phyloP scores from a whole-genome alignment of 108 stramenopile species.

The Nannochloropsis granulata region DNA sequence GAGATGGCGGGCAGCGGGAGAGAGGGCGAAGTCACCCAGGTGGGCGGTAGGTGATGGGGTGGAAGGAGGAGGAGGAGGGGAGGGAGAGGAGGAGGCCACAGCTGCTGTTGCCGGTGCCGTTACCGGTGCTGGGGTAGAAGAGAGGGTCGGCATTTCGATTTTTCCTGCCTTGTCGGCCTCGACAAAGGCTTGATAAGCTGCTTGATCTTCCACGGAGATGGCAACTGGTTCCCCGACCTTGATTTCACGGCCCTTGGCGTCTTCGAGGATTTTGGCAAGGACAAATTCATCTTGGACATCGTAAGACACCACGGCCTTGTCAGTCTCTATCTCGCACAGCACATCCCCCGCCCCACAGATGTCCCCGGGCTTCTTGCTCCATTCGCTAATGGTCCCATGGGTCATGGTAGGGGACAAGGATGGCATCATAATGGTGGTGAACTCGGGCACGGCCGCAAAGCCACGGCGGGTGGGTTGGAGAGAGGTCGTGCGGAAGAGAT shows the following conservation, averaged over 20 bases:
- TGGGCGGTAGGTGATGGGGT: background rate
- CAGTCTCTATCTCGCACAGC: conserved; percentile 87
- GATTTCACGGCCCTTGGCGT: conserved; percentile 49
- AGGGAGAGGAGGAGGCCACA: conserved; percentile 9
- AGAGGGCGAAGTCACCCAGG: conserved; percentile 37
- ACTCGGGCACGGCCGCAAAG: background rate
- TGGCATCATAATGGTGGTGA: background rate
- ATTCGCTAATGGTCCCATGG: conserved; percentile 61
- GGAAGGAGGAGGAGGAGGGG: background rate
- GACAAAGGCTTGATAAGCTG: conserved; percentile 22
- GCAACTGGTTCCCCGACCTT: conserved; percentile 32
- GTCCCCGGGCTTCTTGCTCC: conserved; percentile 66
- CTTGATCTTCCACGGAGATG: conserved; percentile 33
- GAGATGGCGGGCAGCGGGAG: conserved; percentile 65
- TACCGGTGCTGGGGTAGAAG: conserved; percentile 2
- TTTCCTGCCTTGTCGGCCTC: conserved; percentile 25
- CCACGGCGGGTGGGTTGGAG: background rate
- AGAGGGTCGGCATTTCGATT: background rate
- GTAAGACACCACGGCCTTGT: conserved; percentile 94
- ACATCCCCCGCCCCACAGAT: conserved; percentile 67
- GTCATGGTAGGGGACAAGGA: conserved; percentile 63
- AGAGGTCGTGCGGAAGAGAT: too few species aligned
- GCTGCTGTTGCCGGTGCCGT: conserved; percentile 1
- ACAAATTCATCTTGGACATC: conserved; percentile 93
- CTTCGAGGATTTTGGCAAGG: conserved; percentile 76